Evolutionary conservation across 2,329 filamentous ascomycete species (phyloP).

Genomic region (Aspergillus tamarii): DNA sequence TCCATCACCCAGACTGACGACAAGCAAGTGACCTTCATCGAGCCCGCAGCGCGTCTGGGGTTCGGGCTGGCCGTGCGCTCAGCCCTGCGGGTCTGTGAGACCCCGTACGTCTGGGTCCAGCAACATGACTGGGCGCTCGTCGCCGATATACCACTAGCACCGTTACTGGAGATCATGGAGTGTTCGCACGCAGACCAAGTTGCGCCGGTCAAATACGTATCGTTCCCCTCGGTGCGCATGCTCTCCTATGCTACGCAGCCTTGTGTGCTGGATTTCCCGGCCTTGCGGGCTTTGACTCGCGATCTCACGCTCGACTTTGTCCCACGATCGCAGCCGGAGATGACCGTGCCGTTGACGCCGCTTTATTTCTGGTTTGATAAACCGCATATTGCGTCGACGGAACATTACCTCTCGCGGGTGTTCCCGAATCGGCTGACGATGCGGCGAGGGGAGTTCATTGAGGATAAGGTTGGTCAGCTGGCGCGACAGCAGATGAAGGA

Average conservation of each 20-base stretch:
- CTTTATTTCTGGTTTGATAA: slow-evolving; percentile 19
- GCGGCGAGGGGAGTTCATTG: slow-evolving; percentile 16
- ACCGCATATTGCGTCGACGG: slow-evolving; percentile 12
- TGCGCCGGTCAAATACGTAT: not conserved
- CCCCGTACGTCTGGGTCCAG: slow-evolving; percentile 17
- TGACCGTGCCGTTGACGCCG: slow-evolving; percentile 9
- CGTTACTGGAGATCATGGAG: slow-evolving; percentile 9
- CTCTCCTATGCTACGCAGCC: not conserved
- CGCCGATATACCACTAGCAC: slow-evolving; percentile 9
- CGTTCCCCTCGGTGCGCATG: not conserved
- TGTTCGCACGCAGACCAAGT: not conserved
- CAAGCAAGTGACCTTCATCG: slow-evolving; percentile 9
- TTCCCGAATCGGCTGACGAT: slow-evolving; percentile 15
- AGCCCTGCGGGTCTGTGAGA: slow-evolving; percentile 9
- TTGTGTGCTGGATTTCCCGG: not conserved
- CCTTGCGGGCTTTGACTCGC: not conserved
- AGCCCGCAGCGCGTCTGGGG: slow-evolving; percentile 10
- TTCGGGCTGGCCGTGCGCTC: slow-evolving; percentile 15
- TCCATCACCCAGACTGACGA: slow-evolving; percentile 6
- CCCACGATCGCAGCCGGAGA: not conserved
- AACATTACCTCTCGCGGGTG: slow-evolving; percentile 12
- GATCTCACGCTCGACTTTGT: not conserved
- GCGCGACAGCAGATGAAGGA: slow-evolving; percentile 17
- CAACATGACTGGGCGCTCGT: slow-evolving; percentile 17
- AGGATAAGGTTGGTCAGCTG: slow-evolving; percentile 18